A percentile compares a stretch with the other conserved stretches of the same genome.
phyloP scores from a whole-genome alignment of 441 rosid genomes.

The Corymbia calophylla region DNA sequence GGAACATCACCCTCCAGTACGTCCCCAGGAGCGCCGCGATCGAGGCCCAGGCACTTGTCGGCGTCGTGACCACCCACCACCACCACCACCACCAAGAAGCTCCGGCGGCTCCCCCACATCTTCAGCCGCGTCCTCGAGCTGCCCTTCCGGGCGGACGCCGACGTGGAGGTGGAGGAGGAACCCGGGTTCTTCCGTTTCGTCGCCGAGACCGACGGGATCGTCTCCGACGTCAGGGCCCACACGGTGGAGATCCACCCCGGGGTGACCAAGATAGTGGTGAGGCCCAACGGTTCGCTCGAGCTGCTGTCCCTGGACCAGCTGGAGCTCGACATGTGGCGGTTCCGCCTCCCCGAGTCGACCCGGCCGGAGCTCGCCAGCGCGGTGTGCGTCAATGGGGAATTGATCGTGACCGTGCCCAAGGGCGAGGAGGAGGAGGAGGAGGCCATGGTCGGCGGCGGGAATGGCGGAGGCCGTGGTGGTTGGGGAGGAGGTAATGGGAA shows the following conservation, averaged over 20 bases:
- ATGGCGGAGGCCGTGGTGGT: constrained; percentile 11
- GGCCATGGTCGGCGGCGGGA: constrained; percentile 9
- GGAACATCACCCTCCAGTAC: constrained; percentile 53
- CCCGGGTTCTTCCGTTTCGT: constrained; percentile 76
- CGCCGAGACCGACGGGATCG: constrained; percentile 50
- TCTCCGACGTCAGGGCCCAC: constrained; percentile 72
- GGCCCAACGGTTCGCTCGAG: constrained; percentile 63
- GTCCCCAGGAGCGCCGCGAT: constrained; percentile 3
- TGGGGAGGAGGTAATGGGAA: constrained; percentile 68
- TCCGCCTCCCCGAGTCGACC: constrained; percentile 79
- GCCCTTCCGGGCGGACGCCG: constrained; percentile 84
- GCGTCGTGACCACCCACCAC: constrained; percentile 10
- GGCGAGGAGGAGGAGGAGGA: constrained; percentile 23
- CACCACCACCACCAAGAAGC: constrained; percentile 42
- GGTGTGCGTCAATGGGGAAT: constrained; percentile 52
- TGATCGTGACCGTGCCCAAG: constrained; percentile 87
- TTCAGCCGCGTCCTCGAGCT: constrained; percentile 87
- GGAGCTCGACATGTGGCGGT: constrained; percentile 95
- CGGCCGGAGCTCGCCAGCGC: constrained; percentile 93
- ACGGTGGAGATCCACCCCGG: constrained; percentile 83
- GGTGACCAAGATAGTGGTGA: constrained; percentile 70
- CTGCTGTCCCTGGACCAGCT: constrained; percentile 50
- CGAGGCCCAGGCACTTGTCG: constrained; percentile 15
- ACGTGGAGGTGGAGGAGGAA: constrained; percentile 70
- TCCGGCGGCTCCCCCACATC: constrained; percentile 81